A percentile compares a stretch with the other conserved stretches of the same genome.
phyloP scores from a whole-genome alignment of 106 monocot genomes.

The Alisma plantagoaquatica region DNA sequence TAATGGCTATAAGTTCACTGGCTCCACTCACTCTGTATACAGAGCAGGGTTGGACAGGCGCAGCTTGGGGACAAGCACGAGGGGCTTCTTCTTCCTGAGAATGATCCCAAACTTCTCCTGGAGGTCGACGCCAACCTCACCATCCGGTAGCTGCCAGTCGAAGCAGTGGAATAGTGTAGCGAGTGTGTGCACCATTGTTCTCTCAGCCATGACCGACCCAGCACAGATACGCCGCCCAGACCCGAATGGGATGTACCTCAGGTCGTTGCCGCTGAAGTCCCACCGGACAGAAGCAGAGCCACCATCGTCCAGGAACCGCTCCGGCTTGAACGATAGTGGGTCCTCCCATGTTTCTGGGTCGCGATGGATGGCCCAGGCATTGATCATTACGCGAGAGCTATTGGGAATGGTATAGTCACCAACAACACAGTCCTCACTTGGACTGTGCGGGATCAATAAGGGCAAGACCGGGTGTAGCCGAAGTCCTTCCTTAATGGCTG shows the following conservation, averaged over 20 bases:
- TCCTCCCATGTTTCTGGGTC: constrained; percentile 12
- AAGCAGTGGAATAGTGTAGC: constrained; percentile 21
- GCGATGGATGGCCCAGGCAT: constrained; percentile 21
- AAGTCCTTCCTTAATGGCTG: constrained; percentile 10
- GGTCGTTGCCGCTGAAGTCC: constrained; percentile 4
- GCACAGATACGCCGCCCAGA: constrained; percentile 14
- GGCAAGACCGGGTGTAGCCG: constrained; percentile 24
- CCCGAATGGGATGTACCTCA: constrained; percentile 14
- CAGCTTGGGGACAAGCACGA: constrained; percentile 1
- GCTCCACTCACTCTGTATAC: too few species aligned
- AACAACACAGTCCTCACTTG: constrained; percentile 6
- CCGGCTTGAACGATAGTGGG: constrained; percentile 15
- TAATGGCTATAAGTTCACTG: too few species aligned
- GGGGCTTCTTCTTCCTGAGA: constrained; percentile 17
- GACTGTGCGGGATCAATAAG: constrained; percentile 14
- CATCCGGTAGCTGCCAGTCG: constrained; percentile 20
- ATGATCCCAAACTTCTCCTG: constrained; percentile 18
- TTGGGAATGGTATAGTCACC: constrained; percentile 11
- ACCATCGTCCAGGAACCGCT: constrained; percentile 23
- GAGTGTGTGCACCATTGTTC: constrained; percentile 1
- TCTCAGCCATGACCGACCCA: constrained; percentile 12
- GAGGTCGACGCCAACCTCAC: constrained; percentile 3
- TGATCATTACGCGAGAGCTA: constrained; percentile 11
- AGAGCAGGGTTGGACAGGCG: neutral
- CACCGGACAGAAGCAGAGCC: neutral